Conservation (phyloP, 257 asterid species). For the Cinchona pubescens region DNA sequence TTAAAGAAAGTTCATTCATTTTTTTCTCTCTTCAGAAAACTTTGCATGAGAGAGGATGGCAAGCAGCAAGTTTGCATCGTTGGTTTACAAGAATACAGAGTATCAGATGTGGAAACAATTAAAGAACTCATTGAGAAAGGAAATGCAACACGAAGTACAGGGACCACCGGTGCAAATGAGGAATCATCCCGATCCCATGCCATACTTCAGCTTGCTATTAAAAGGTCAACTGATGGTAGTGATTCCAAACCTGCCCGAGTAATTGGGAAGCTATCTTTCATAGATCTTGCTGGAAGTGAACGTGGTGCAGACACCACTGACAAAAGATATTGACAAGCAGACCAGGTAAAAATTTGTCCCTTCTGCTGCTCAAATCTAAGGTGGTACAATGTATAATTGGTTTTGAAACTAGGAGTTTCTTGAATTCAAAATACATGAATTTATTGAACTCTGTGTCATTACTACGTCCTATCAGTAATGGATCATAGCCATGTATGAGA, state of each 20-base stretch:
- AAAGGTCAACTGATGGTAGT: constrained; percentile 81
- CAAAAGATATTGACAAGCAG: constrained; percentile 93
- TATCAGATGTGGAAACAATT: constrained; percentile 53
- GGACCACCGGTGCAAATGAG: constrained; percentile 98
- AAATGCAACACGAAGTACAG: constrained; percentile 84
- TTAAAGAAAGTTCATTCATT: not conserved
- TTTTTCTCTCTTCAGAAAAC: constrained; percentile 42
- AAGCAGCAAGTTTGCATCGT: constrained; percentile 55
- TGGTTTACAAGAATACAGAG: constrained; percentile 51
- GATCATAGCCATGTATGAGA: constrained; percentile 6
- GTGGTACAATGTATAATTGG: not conserved
- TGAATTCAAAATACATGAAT: not conserved
- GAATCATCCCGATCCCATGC: constrained; percentile 99
- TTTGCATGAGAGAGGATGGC: constrained; percentile 99
- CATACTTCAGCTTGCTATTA: constrained; percentile 87
- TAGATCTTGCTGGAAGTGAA: constrained; percentile 99
- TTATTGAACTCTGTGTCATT: not conserved
- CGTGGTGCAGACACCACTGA: constrained; percentile 99
- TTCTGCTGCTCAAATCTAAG: not conserved
- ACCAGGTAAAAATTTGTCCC: constrained; percentile 56
- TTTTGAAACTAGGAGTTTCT: not conserved
- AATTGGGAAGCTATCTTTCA: constrained; percentile 96
- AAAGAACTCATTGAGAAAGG: constrained; percentile 97
- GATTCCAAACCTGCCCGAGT: constrained; percentile 85
- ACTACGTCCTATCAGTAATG: not conserved